Conservation (phyloP, 768 basidiomycete genomes). For the Russula sp. region DNA sequence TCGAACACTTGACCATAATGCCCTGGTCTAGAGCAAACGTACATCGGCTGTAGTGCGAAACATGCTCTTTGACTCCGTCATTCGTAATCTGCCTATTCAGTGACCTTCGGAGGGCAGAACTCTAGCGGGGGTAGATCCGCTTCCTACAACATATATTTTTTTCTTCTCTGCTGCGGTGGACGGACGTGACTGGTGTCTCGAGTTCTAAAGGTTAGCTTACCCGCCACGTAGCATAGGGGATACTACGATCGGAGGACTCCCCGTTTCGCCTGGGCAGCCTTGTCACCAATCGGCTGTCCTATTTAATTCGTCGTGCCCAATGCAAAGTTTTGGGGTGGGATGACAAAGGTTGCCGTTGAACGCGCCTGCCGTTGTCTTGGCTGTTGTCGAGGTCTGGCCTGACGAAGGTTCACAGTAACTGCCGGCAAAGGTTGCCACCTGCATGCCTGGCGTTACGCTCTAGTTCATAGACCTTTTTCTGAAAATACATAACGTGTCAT, state of each 20-base stretch:
- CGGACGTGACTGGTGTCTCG: not conserved
- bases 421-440: no score
- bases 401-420: no score
- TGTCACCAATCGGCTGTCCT: not conserved
- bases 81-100: not conserved
- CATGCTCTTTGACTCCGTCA: not conserved
- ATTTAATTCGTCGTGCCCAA: not conserved
- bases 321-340: slow-evolving; percentile 1
- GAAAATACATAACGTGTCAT: not conserved
- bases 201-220: slow-evolving; percentile 9
- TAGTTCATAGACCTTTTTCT: not conserved
- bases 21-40: slow-evolving; percentile 20
- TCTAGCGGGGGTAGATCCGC: not conserved
- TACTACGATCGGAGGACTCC: not conserved
- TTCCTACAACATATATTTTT: not conserved
- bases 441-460: no score
- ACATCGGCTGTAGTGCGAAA: slow-evolving; percentile 8
- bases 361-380: no score
- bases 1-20: not conserved
- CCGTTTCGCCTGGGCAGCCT: not conserved
- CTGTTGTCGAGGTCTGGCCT: no score
- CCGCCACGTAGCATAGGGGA: not conserved
- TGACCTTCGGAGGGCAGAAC: not conserved
- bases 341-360: not conserved
- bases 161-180: not conserved